Evolutionary conservation across 2,329 filamentous ascomycete species (phyloP).

Genomic region (Rutstroemia sydowiana): DNA sequence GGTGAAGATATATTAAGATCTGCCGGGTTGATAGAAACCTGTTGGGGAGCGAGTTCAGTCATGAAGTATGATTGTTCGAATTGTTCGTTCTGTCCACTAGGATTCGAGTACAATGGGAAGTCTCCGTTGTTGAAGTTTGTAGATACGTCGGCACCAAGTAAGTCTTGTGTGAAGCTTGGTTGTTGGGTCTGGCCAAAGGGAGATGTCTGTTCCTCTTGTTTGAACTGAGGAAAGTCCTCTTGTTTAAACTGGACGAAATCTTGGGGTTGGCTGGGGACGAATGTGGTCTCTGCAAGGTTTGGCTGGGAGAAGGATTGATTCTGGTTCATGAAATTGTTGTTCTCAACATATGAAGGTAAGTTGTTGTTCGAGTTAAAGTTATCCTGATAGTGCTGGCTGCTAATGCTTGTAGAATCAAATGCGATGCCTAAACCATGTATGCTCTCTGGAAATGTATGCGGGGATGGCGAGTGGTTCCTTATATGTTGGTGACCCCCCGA

Average conservation of each 20-base stretch:
- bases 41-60: conserved; percentile 38
- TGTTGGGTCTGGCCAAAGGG: conserved; percentile 36
- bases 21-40: conserved; percentile 37
- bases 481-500: conserved; percentile 48
- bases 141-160: conserved; percentile 43
- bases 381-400: conserved; percentile 34
- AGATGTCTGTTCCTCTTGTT: conserved; percentile 25
- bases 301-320: conserved; percentile 25
- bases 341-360: conserved; percentile 26
- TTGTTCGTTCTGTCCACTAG: conserved; percentile 45
- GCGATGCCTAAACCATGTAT: conserved; percentile 49
- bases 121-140: conserved; percentile 49
- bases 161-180: conserved; percentile 40
- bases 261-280: conserved; percentile 19
- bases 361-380: conserved; percentile 34
- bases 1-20: conserved; percentile 43
- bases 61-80: conserved; percentile 57
- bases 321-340: conserved; percentile 41
- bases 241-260: no score
- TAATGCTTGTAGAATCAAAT: conserved; percentile 35
- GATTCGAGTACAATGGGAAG: conserved; percentile 57
- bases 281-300: conserved; percentile 22
- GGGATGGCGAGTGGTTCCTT: conserved; percentile 57
- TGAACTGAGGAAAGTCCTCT: conserved; percentile 30
- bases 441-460: conserved; percentile 41